Evolutionary conservation across 495 filamentous ascomycete species (phyloP).

Genomic region (Apodospora peruviana): DNA sequence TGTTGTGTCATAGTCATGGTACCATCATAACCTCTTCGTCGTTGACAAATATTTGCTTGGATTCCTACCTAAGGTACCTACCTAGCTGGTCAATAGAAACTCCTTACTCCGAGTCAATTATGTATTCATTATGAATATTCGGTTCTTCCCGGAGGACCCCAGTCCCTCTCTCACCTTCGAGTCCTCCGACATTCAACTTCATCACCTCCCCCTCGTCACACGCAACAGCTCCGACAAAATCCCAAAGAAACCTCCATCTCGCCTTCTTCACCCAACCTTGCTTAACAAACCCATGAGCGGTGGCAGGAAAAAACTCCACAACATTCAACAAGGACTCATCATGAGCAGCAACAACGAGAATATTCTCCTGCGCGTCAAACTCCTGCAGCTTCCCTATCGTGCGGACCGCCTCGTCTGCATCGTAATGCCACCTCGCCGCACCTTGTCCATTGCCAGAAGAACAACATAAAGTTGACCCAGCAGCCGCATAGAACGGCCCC

Average conservation of each 20-base stretch:
- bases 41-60: too few relatives aligned
- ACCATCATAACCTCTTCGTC: too few relatives aligned
- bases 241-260: constrained; percentile 51
- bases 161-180: too few relatives aligned
- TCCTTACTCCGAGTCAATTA: too few relatives aligned
- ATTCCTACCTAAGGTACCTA: too few relatives aligned
- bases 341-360: constrained; percentile 51
- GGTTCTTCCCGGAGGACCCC: too few relatives aligned
- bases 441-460: constrained; percentile 6
- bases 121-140: too few relatives aligned
- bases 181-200: neutral
- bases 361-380: constrained; percentile 45
- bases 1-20: too few relatives aligned
- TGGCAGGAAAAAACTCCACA: constrained; percentile 46
- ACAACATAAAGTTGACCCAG: constrained; percentile 31
- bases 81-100: too few relatives aligned
- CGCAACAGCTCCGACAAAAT: constrained; percentile 41
- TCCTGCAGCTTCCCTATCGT: constrained; percentile 41
- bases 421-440: constrained; percentile 12
- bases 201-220: constrained; percentile 4
- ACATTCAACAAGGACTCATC: constrained; percentile 41
- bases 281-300: constrained; percentile 43
- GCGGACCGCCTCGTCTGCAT: constrained; percentile 22
- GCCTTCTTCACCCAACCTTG: constrained; percentile 46
- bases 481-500: constrained; percentile 23